Conservation (phyloP, 2,329 filamentous ascomycete species). For the Aphanocladium album region DNA sequence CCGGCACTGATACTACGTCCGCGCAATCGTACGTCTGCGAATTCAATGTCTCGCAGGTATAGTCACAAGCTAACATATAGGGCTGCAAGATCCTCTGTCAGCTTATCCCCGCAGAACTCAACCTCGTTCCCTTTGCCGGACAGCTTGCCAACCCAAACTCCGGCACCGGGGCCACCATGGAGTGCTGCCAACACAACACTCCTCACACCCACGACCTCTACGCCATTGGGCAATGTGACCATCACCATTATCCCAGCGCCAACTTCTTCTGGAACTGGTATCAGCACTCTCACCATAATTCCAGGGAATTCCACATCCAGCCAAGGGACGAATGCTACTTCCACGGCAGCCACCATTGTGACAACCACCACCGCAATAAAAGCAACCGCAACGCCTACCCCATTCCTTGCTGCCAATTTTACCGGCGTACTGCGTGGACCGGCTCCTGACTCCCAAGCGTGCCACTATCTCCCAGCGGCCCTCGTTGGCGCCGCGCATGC, state of each 20-base stretch:
- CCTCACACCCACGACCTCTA: not conserved
- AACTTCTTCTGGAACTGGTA: not conserved
- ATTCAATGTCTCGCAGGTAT: not conserved
- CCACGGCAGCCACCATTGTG: not conserved
- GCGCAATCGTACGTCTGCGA: not conserved
- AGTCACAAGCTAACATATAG: not conserved
- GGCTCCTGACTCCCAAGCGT: constrained; percentile 16
- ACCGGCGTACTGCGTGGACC: constrained; percentile 8
- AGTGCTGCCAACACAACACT: not conserved
- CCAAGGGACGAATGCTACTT: not conserved
- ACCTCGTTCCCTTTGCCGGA: not conserved
- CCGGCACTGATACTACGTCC: not conserved
- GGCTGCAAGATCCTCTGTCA: not conserved
- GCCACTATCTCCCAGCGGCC: constrained; percentile 24
- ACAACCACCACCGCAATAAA: not conserved
- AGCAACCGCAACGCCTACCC: not conserved
- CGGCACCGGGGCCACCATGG: not conserved
- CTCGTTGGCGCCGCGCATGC: constrained; percentile 21
- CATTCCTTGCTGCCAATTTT: constrained; percentile 5
- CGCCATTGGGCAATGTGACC: not conserved
- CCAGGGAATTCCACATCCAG: not conserved
- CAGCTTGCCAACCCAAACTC: not conserved
- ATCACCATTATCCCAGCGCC: not conserved
- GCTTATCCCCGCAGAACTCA: not conserved
- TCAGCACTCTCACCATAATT: not conserved